phyloP scores from a whole-genome alignment of 2,329 filamentous ascomycete genomes.

The Pyricularia sp. region DNA sequence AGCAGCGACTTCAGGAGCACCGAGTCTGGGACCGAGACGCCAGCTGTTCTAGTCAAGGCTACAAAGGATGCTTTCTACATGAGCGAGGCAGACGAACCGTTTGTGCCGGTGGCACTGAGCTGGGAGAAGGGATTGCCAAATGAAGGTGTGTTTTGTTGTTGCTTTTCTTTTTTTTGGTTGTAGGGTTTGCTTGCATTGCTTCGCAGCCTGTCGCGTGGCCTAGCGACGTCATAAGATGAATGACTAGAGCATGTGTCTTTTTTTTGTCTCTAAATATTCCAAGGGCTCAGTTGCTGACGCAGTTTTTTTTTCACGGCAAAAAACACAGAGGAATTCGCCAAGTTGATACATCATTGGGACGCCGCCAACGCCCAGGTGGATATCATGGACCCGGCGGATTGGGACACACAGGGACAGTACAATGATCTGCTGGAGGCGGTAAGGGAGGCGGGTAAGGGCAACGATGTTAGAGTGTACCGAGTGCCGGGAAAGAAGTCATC shows the following conservation, averaged over 20 bases:
- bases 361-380: constrained; percentile 44
- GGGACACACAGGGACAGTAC: constrained; percentile 64
- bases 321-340: constrained; percentile 53
- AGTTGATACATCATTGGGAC: constrained; percentile 46
- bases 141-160: constrained; percentile 36
- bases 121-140: constrained; percentile 44
- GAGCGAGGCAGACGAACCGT: constrained; percentile 78
- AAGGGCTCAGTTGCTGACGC: not conserved
- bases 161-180: not conserved
- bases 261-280: constrained; percentile 3
- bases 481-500: constrained; percentile 45
- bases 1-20: constrained; percentile 32
- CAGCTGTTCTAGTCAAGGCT: constrained; percentile 38
- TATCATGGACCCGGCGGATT: constrained; percentile 55
- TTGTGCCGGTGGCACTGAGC: constrained; percentile 59
- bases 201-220: not conserved
- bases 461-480: constrained; percentile 62
- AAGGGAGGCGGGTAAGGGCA: constrained; percentile 45
- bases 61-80: constrained; percentile 51
- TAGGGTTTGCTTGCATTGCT: not conserved
- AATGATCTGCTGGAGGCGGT: constrained; percentile 55
- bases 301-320: not conserved
- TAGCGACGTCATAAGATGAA: too few species aligned
- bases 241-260: constrained; percentile 6
- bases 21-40: constrained; percentile 44